Conservation (phyloP, 2,329 filamentous ascomycete species). For the Pseudogymnoascus sp. region DNA sequence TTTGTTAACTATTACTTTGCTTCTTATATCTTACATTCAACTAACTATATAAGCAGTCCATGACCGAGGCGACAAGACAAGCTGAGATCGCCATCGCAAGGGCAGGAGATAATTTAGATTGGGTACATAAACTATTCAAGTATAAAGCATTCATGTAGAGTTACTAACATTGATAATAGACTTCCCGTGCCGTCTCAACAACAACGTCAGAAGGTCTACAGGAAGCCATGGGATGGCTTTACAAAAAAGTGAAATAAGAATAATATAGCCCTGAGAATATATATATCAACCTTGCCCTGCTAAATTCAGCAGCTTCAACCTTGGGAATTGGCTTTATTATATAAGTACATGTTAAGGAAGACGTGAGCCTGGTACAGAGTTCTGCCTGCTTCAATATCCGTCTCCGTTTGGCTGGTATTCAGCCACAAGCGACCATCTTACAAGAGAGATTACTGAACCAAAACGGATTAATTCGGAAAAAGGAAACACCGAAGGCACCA, state of each 20-base stretch:
- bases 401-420: too few species aligned
- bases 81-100: not conserved
- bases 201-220: not conserved
- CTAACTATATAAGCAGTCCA: not conserved
- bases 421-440: too few species aligned
- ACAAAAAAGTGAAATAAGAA: not conserved
- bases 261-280: not conserved
- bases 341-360: too few species aligned
- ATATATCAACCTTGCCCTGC: not conserved
- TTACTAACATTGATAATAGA: not conserved
- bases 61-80: not conserved
- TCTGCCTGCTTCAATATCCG: too few species aligned
- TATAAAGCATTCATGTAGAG: not conserved
- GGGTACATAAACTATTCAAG: not conserved
- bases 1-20: not conserved
- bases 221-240: not conserved
- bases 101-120: not conserved
- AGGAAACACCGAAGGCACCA: too few species aligned
- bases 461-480: too few species aligned
- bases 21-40: not conserved
- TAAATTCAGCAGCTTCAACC: too few species aligned
- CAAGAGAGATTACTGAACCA: too few species aligned
- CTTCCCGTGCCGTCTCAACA: not conserved
- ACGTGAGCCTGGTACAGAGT: too few species aligned
- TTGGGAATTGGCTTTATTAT: too few species aligned